Evolutionary conservation across 768 basidiomycete genomes (phyloP), one percentile per base, ranked within the genome.

Genomic region (Nidularia sp.): DNA sequence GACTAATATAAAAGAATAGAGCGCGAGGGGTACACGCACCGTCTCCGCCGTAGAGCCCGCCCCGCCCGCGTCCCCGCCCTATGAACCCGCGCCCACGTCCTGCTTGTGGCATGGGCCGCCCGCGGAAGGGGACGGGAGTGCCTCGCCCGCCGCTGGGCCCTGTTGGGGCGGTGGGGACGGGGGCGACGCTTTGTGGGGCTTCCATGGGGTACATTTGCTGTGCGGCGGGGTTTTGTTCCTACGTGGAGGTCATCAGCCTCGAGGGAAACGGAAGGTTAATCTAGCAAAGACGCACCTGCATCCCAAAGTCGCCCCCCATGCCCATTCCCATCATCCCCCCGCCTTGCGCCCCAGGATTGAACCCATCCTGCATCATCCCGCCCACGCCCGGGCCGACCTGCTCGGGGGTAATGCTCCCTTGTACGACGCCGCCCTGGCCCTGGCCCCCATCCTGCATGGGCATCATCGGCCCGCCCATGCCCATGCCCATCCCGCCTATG

Each of bases 151-250:
- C 50, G 10, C 53, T 60, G 45, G 63, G 47, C 31, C 34, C 48
- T 6, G 48, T 10, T 36, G 47, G 34, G 9, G 60, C 75, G 47
- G 66, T 69, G 18, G 80, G 70, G 13, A 71, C 79, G 32, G 80
- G 77, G 2, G 82, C 71, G 33, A 74, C 69, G 54, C 66, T 76
- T 46, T 69, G 69, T 2, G 66, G 63, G n/a, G 67, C 65, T 12
- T 86, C 85, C 76, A 87, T 84, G 45, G 76, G 80, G 61, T 83
- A 90, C 80, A 88, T 85, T 49, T 79, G 82, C 59, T 84, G 85
- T 52, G 73, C 77, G 77, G 88, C 85, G 22, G 62, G 55, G 49
- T 70, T 74, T 66, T 80, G 80, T 51, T 86, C 85, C 83, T 86
- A 55, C 45, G 39, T 8, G 32, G 35, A 18, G 4, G 3, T 15